Evolutionary conservation across 2,329 filamentous ascomycete genomes (phyloP), one percentile per base, ranked within the genome.

Genomic region (Raffaelea arxii): DNA sequence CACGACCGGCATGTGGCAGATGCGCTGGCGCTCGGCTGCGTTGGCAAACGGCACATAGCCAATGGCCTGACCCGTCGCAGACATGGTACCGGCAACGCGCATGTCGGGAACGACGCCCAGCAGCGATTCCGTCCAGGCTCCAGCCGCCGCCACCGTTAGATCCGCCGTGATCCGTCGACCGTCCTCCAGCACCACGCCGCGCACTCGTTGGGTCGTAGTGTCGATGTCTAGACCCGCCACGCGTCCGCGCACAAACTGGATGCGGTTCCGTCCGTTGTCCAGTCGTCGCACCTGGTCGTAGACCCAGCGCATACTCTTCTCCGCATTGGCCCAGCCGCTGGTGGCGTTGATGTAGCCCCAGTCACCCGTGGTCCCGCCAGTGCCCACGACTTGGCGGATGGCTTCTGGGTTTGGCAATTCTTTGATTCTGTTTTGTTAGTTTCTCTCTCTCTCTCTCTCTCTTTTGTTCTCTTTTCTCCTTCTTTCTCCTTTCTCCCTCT

Each of bases 261-360:
- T 74, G 44, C 80, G 71, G 10, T 72, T 69, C 7, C 75, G 73
- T 9, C 65, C 69, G 44, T 80, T 71, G 10, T 72, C 69, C 7
- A 76, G 73, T 9, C 65, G 69, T 32, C 72, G 68, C 22, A 80
- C 75, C 45, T 70, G 65, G 38, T 68, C 58, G 48, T 77, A 72
- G 16, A 86, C 61, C 71, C 77, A 85, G 39, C 69, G 62, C 80
- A 91, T 86, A 14, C 74, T 77, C 40, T 72, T 75, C 51, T 81
- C 82, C 0, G 87, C 86, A 59, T 94, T 76, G 3, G 84, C 86
- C 88, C 88, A 94, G 6, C 88, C 88, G 35, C 81, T 84, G 24
- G 73, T 70, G 45, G 72, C 71, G 61, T 94, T 94, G 46, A 85
- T 64, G 62, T 90, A 94, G 21, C 83, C 86, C 71, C 71, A 80